Evolutionary conservation across 495 filamentous ascomycete genomes (phyloP).

Genomic region (Pseudoneurospora amorphoporcata): DNA sequence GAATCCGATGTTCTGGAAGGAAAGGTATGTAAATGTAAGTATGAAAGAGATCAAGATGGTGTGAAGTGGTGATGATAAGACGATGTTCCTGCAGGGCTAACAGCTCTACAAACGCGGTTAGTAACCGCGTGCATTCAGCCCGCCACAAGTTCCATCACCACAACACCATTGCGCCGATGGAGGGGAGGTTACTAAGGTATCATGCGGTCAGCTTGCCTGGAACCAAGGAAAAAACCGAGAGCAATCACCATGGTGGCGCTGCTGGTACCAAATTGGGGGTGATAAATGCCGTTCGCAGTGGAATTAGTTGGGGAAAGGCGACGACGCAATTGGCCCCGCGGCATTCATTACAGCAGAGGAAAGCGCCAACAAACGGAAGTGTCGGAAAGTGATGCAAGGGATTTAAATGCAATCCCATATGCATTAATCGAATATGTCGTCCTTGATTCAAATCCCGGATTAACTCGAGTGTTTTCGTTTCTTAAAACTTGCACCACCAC

Average conservation of each 20-base stretch:
- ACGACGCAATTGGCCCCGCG: neutral
- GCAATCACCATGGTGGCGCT: neutral
- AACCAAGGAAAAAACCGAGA: too few relatives aligned
- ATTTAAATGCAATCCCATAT: too few relatives aligned
- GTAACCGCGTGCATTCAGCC: neutral
- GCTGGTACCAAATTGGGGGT: neutral
- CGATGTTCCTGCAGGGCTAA: neutral
- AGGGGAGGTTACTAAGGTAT: neutral
- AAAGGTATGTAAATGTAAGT: neutral
- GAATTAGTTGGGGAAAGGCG: neutral
- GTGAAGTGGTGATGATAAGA: neutral
- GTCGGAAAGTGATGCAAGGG: too few relatives aligned
- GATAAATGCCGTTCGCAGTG: neutral
- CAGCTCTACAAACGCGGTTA: neutral
- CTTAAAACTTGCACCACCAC: neutral
- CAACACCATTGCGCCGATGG: neutral
- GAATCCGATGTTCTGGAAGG: neutral
- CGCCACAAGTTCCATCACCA: neutral
- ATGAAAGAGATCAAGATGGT: neutral
- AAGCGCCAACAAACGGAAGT: neutral
- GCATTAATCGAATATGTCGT: neutral
- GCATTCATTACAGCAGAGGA: neutral
- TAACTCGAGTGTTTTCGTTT: slow-evolving; percentile 1
- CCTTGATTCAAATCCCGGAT: neutral
- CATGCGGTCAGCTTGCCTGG: neutral